Percentiles rank a stretch among this genome's conserved stretches.
Conservation (phyloP, 441 rosid species). For the Geranium incanum region DNA sequence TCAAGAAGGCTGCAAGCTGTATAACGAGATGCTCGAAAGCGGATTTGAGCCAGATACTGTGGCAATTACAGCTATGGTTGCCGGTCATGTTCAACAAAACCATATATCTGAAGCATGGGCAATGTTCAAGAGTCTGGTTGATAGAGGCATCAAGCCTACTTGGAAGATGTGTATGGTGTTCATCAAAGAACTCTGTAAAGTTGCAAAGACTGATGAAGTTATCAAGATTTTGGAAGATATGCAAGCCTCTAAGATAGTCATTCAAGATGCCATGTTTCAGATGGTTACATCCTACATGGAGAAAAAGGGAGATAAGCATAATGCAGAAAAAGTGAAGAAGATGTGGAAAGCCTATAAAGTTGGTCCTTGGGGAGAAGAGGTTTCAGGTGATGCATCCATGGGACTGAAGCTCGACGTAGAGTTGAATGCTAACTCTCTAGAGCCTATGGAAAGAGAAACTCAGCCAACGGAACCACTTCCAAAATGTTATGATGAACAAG, state of each 20-base stretch:
- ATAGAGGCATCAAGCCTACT: constrained; percentile 42
- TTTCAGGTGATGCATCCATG: constrained; percentile 19
- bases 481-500: constrained; percentile 28
- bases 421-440: constrained; percentile 15
- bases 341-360: constrained; percentile 33
- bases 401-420: constrained; percentile 20
- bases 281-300: constrained; percentile 52
- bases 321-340: constrained; percentile 39
- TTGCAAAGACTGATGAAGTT: constrained; percentile 45
- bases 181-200: constrained; percentile 58
- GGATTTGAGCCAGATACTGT: constrained; percentile 50
- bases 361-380: constrained; percentile 16
- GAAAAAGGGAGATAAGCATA: constrained; percentile 48
- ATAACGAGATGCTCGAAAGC: constrained; percentile 53
- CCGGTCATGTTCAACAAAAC: constrained; percentile 51
- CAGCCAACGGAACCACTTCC: constrained; percentile 24
- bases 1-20: constrained; percentile 46
- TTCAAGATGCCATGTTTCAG: constrained; percentile 38
- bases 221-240: constrained; percentile 46
- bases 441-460: constrained; percentile 17
- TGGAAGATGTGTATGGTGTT: constrained; percentile 51
- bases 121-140: constrained; percentile 46
- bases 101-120: constrained; percentile 61
- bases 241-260: constrained; percentile 42
- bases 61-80: constrained; percentile 54